Evolutionary conservation across 306 rosid genomes (phyloP).

Genomic region (Sicyos baderoa): DNA sequence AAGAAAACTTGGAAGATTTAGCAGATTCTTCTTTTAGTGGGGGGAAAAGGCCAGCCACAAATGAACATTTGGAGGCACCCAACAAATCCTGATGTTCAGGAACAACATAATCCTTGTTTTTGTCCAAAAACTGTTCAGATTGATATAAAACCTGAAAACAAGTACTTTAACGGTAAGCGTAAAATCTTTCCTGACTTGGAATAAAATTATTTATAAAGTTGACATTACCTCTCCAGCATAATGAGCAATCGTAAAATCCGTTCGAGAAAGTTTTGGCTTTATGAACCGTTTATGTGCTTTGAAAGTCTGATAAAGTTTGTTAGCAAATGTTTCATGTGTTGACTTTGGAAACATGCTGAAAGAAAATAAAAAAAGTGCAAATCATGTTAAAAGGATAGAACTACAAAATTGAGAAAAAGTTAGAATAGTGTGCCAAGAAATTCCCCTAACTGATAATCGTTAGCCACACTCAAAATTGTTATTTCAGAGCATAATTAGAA

Average conservation of each 20-base stretch:
- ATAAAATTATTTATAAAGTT: slow-evolving; percentile 21
- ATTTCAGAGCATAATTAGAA: no score
- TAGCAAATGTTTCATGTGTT: slow-evolving; percentile 96
- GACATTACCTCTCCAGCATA: slow-evolving; percentile 94
- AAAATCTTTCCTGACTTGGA: slow-evolving; percentile 16
- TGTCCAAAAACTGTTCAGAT: slow-evolving; percentile 92
- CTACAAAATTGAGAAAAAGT: not conserved
- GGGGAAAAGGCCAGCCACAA: slow-evolving; percentile 97
- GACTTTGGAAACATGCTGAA: slow-evolving; percentile 99
- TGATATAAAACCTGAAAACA: slow-evolving; percentile 70
- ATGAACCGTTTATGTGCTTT: slow-evolving; percentile 81
- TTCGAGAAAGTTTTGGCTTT: slow-evolving; percentile 95
- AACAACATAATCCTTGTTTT: slow-evolving; percentile 97
- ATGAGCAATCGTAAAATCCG: slow-evolving; percentile 76
- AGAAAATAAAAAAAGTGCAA: slow-evolving; percentile 17
- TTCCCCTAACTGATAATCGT: not conserved
- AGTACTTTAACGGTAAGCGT: slow-evolving; percentile 28
- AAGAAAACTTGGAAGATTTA: slow-evolving; percentile 93
- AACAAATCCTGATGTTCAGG: slow-evolving; percentile 94
- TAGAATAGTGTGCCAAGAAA: not conserved
- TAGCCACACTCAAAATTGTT: no score
- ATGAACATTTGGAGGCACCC: slow-evolving; percentile 74
- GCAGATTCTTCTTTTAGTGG: slow-evolving; percentile 81
- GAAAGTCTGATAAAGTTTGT: slow-evolving; percentile 95
- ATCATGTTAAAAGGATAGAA: slow-evolving; percentile 13